A percentile compares a stretch with the other conserved stretches of the same genome.
phyloP scores from a whole-genome alignment of 2,329 filamentous ascomycete species.

The Colletotrichum cuscutae region DNA sequence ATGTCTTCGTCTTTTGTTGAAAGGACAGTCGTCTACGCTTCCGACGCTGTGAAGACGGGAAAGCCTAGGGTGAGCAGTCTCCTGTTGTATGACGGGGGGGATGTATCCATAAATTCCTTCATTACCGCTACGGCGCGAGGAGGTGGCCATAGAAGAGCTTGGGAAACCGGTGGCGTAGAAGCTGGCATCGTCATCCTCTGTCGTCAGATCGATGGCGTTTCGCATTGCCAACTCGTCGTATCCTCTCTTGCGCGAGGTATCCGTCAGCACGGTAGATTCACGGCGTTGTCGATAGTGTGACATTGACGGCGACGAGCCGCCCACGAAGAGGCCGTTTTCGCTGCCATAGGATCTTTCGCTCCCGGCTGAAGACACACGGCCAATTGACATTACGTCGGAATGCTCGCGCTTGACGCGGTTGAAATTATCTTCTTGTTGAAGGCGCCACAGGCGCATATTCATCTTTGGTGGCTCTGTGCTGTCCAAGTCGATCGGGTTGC shows the following conservation, averaged over 20 bases:
- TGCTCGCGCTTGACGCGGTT: neutral
- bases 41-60: neutral
- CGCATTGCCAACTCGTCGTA: neutral
- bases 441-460: neutral
- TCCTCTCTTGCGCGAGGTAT: conserved; percentile 1
- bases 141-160: neutral
- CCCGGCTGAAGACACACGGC: neutral
- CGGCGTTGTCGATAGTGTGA: neutral
- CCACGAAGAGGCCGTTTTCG: neutral
- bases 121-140: neutral
- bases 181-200: neutral
- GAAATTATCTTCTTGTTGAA: neutral
- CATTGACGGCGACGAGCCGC: neutral
- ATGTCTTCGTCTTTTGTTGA: neutral
- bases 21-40: neutral
- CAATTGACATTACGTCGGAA: neutral
- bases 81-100: neutral
- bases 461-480: neutral
- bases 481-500: conserved; percentile 27
- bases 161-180: neutral
- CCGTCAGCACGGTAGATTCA: neutral
- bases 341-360: neutral
- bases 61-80: neutral
- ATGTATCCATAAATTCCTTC: neutral
- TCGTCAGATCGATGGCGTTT: neutral